Evolutionary conservation across 345 rosid species (phyloP), one percentile per base, ranked within the genome.

Genomic region (Arabidopsis suecica): DNA sequence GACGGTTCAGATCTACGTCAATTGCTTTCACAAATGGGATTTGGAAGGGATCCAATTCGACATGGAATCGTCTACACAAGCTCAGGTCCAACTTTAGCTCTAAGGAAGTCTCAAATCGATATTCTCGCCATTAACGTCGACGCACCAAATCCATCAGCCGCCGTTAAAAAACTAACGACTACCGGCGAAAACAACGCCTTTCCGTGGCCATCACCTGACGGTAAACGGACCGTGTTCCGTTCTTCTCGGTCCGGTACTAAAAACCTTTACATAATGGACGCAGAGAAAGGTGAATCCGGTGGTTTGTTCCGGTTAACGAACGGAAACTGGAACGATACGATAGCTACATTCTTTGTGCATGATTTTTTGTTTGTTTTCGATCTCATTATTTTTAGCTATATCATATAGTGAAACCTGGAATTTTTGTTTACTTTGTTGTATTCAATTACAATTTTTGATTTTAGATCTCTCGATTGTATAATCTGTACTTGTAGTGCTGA

Each of bases 271-370:
- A 79, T 89, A 81, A 91, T 93, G 94, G 97, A 93, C 42, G 84
- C 91, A 0, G 74, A 61, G 20, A 68, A 77, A 48, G 98, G 96
- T 1, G 97, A 91, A 73, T n/a, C 14, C 3, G 83, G 78, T 5
- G 90, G 96, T 23, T 78, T 93, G 3, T 64, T n/a, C 11, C 75
- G 91, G 51, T 58, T 93, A 49, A 93, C 97, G 0, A 80, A 81
- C 5, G 98, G 98, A 30, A 81, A 87, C 2, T 89, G 97, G 98
- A 84, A 81, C 1, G 98, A 93, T 22, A 89, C 98, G 0, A 89
- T 93, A 86, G 86, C 93, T n/a, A 83, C n/a, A n/a, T n/a, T n/a
- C n/a, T n/a, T n/a, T n/a, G n/a, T n/a, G n/a, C n/a, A n/a, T n/a
- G n/a, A n/a, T n/a, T n/a, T n/a, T n/a, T n/a, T n/a, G n/a, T n/a